These are phyloP conservation scores for Alloteropsis semialata DNA, from an alignment of 176 grass and related monocot genomes.

Conservation along the genomic window DNA sequence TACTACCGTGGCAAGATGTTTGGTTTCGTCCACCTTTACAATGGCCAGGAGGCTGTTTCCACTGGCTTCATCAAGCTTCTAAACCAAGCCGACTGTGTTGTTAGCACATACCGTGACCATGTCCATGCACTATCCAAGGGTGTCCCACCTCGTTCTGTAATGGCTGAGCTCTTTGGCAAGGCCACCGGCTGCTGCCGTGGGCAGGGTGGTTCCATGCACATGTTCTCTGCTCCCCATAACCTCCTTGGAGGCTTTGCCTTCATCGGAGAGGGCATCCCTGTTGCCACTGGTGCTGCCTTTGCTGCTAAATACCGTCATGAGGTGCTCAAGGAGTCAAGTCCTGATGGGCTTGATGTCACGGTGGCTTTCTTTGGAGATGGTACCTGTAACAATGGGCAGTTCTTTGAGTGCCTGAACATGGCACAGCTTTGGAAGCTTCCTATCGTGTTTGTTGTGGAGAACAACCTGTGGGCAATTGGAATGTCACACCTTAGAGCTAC, in stretches of 20 bases:
- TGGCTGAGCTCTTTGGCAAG: conserved; percentile 96
- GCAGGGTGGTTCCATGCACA: conserved; percentile 98
- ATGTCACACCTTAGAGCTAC: conserved; percentile 85
- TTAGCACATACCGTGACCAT: conserved; percentile 95
- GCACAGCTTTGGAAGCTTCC: conserved; percentile 97
- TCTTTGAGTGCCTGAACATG: conserved; percentile 99
- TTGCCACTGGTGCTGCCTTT: conserved; percentile 92
- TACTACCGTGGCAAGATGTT: conserved; percentile 99
- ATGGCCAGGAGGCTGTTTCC: conserved; percentile 95
- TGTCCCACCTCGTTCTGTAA: conserved; percentile 66
- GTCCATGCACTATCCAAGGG: conserved; percentile 92
- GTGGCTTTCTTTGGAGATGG: conserved; percentile 95
- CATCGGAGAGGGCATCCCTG: conserved; percentile 92
- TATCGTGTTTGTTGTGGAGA: conserved; percentile 97
- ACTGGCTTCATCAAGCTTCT: conserved; percentile 94
- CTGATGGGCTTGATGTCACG: conserved; percentile 82
- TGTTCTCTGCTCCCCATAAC: conserved; percentile 90
- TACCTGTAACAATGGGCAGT: conserved; percentile 93
- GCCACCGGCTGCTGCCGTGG: conserved; percentile 89
- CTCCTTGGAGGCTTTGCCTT: conserved; percentile 93
- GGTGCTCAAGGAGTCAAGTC: conserved; percentile 83
- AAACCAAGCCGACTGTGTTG: conserved; percentile 70
- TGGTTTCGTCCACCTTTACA: conserved; percentile 96
- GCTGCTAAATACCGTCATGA: conserved; percentile 91
- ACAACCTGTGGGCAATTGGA: conserved; percentile 91